A percentile compares a stretch with the other conserved stretches of the same genome.
phyloP scores from a whole-genome alignment of 179 eudicot genomes.

The Patellifolia procumbens region DNA sequence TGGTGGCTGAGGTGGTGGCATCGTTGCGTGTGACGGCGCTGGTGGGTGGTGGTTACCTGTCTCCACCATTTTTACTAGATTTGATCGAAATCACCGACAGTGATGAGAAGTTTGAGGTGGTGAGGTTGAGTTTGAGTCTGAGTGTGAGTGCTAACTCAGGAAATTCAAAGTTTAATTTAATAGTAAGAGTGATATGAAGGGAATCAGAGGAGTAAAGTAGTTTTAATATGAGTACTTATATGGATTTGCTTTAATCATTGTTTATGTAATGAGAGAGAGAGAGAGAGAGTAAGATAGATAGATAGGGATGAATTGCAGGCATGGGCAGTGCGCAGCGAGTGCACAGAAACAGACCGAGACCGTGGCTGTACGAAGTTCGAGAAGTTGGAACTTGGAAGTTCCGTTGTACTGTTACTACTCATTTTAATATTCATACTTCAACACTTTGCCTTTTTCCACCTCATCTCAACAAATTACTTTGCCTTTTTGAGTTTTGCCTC shows the following conservation, averaged over 20 bases:
- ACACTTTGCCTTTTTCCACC: too few species aligned
- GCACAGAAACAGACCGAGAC: not conserved
- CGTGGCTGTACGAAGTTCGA: conserved; percentile 3
- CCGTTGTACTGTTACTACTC: too few species aligned
- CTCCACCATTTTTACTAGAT: not conserved
- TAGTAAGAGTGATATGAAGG: too few species aligned
- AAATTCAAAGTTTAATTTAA: too few species aligned
- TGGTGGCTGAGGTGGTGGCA: conserved; percentile 42
- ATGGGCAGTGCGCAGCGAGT: not conserved
- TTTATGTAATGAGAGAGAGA: not conserved
- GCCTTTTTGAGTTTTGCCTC: too few species aligned
- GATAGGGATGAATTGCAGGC: not conserved
- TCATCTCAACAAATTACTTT: too few species aligned
- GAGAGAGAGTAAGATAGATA: not conserved
- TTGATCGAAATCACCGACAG: not conserved
- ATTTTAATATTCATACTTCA: too few species aligned
- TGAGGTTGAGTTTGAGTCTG: too few species aligned
- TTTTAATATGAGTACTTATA: not conserved
- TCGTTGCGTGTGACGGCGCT: conserved; percentile 36
- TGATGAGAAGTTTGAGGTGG: too few species aligned
- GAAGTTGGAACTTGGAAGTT: conserved; percentile 7
- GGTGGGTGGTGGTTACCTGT: conserved; percentile 20
- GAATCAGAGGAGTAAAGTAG: not conserved
- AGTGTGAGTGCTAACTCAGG: too few species aligned
- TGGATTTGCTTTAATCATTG: too few species aligned